Base-by-base conservation (phyloP, 768 basidiomycete genomes). In the Boletus speciosus region DNA sequence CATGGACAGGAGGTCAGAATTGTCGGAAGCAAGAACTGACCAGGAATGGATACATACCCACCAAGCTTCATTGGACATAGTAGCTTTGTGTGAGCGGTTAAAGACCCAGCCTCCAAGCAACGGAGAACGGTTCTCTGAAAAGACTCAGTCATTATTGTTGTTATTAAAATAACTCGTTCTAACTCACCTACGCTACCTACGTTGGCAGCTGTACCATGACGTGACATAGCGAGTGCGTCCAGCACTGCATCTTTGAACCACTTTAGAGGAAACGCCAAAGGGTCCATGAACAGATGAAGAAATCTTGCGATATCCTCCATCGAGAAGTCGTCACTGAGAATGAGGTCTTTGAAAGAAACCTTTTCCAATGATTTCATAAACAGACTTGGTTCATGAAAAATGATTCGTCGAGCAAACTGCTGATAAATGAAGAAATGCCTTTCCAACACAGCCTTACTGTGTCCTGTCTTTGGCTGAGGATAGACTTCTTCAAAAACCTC, bases 61-160 rank as follows among this genome's bases (percentile, higher is more conserved):
- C 71, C 71, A 73, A 16, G 60, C 66, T 51, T 71, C 64, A 12
- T 73, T 65, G 7, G 70, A 23, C 16, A 68, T 63, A 5, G 51
- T 55, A 8, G 36, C 27, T 9, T 35, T 47, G 25, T 70, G 68
- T 0, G 58, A 44, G 11, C 49, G 51, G 45, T 66, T 69, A n/a
- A 60, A 71, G 12, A 72, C 57, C 68, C 68, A 72, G 9, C 71
- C 71, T 23, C 66, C 66, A 5, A 72, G 55, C 4, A 72, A 49
- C 29, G 60, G 56, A 31, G 67, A 40, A 14, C 67, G 60, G 43
- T 48, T 57, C 10, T 34, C 62, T 61, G 34, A 14, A 23, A 37
- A n/a, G 21, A 44, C 1, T 44, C 8, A 10, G 42, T 50, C 7
- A 6, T 37, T 7, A 19, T 11, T 14, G 6, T 11, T 15, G 6